Evolutionary conservation across 305 asterid species (phyloP), one percentile per base, ranked within the genome.

Genomic region (Ajuga reptans): DNA sequence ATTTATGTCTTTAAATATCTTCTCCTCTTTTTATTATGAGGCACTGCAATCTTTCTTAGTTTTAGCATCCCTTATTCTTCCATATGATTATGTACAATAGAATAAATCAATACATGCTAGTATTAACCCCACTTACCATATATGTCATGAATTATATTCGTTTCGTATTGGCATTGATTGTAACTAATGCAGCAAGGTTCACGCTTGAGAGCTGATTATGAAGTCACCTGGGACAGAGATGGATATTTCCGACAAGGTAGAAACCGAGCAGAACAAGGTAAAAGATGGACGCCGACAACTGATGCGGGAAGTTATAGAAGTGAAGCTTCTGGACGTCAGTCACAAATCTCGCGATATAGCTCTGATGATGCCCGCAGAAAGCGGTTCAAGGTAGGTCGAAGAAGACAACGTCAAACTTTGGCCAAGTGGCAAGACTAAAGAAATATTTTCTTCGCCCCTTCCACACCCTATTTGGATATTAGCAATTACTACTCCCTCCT

Each of bases 171-270:
- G 27, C 27, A 21, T 21, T 21, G 53, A 61, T 80, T 36, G 42
- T 66, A 4, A 64, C 21, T 39, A 68, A 73, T 81, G 91, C 90
- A 92, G 98, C 80, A 88, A 85, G 98, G 95, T 57, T 87, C 98
- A 31, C 90, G 94, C 11, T 63, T 92, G 87, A 81, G 80, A 77
- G 93, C 92, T 74, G 98, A 92, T 80, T 90, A 88, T 65, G 92
- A 87, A 49, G 89, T 92, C 72, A 82, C 84, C 27, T 90, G 96
- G 96, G 98, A 88, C 75, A 84, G 76, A 77, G 90, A 86, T 36
- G 90, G 86, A 34, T 88, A 72, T 78, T 88, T 93, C 67, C 77
- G 75, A 58, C 80, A 77, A 47, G 77, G 86, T 21, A 83, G 86
- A 74, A 72, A 76, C 78, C 84, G 72, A 70, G 59, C 79, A 71